These are phyloP conservation scores for Straminergon stramineum DNA, from an alignment of 225 moss, liverwort and hornwort genomes.

Conservation along the genomic window DNA sequence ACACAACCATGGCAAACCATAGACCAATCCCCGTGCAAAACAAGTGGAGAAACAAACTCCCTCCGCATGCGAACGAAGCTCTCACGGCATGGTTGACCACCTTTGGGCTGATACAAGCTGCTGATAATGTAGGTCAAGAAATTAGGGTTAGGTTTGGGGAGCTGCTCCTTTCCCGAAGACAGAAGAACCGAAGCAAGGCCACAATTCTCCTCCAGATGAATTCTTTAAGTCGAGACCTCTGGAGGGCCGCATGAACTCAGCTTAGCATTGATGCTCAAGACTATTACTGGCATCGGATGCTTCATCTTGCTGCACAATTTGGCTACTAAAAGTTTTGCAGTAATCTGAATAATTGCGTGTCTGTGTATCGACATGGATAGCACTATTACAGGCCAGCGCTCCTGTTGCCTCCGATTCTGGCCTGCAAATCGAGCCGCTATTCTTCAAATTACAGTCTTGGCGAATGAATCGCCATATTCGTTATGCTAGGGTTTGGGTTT, in stretches of 20 bases:
- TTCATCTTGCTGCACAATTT: neutral
- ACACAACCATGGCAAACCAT: too few species aligned
- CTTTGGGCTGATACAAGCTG: neutral
- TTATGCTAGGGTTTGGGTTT: neutral
- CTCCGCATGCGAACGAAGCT: too few species aligned
- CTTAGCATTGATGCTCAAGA: neutral
- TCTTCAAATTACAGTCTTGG: neutral
- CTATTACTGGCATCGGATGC: neutral
- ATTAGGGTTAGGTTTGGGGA: conserved; percentile 5
- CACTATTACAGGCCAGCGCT: neutral
- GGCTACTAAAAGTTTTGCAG: neutral
- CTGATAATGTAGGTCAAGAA: neutral
- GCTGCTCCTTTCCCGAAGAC: neutral
- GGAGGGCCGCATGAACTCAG: neutral
- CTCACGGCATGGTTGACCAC: too few species aligned
- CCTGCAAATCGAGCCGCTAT: neutral
- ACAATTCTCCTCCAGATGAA: neutral
- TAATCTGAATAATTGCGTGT: neutral
- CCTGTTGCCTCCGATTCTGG: neutral
- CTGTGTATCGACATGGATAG: neutral
- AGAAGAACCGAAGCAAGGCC: neutral
- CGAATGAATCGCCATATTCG: neutral
- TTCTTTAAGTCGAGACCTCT: neutral
- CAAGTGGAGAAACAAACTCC: too few species aligned
- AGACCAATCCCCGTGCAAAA: too few species aligned